Base-by-base conservation (phyloP, 2,329 filamentous ascomycete species). In the Talaromyces sp. region DNA sequence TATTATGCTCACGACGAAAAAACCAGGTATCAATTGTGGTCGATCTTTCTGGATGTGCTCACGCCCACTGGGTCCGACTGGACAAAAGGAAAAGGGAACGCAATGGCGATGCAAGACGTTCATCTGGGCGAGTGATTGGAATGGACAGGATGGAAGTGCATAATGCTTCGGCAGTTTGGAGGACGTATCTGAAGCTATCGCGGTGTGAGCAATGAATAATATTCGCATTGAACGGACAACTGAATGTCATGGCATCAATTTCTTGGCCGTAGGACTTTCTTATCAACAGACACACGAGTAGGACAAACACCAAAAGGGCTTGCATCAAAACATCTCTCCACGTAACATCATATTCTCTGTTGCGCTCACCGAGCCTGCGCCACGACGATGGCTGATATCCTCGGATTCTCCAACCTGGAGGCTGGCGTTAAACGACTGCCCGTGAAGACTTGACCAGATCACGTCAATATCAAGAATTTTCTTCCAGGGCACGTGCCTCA, bases 91-190 rank as follows among this genome's bases (percentile, higher is more conserved):
- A 77, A 90, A 83, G 66, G 90, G 88, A 2, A 93, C 92, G 0
- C 84, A 95, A 73, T 97, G 93, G 92, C 87, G 92, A 50, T 98
- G 94, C 76, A 82, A 85, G 2, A 97, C 92, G 0, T 97, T 97
- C 71, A 92, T 88, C 52, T 89, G 87, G 87, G 83, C 81, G 52
- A 88, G 83, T 70, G 86, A 88, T 72, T 88, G 84, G 86, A 87
- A 84, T 73, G 74, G 72, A 7, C 67, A 68, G 13, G 31, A 43
- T 6, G 22, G 22, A 31, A 14, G 13, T 60, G 31, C 56, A 16
- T 43, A 22, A 56, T 31, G 7, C 11, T 35, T 3, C 31, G 19
- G 27, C 27, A 1, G 27, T 13, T 19, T 2, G 16, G 19, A 58
- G 16, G 56, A 31, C 22, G 22, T 22, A 45, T 45, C 6, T 59